Evolutionary conservation across 768 basidiomycete genomes (phyloP).

Genomic region (Xerocomellus chrysenteron): DNA sequence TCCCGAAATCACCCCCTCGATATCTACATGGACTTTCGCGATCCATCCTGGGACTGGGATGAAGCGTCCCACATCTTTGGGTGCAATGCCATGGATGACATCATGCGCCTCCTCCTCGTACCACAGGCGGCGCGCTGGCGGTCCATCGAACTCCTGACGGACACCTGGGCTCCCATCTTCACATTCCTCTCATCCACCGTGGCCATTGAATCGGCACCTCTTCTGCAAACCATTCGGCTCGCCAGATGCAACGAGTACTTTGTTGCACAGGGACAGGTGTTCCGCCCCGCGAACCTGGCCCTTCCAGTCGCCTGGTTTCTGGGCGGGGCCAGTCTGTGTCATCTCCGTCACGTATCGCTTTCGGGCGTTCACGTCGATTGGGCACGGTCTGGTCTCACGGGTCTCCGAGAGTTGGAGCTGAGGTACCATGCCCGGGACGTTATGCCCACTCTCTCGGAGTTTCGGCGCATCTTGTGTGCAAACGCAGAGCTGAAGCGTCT

Average conservation of each 20-base stretch:
- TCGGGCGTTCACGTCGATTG: slow-evolving; percentile 62
- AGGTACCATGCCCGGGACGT: slow-evolving; percentile 58
- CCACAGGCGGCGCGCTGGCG: slow-evolving; percentile 49
- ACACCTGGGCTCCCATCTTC: slow-evolving; percentile 61
- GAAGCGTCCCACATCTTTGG: slow-evolving; percentile 43
- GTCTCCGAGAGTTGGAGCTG: slow-evolving; percentile 49
- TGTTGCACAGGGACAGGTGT: slow-evolving; percentile 42
- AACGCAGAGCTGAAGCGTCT: slow-evolving; percentile 43
- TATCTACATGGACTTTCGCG: slow-evolving; percentile 57
- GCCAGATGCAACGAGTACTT: slow-evolving; percentile 61
- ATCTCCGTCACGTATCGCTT: slow-evolving; percentile 44
- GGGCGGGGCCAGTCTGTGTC: slow-evolving; percentile 29
- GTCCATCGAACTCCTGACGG: slow-evolving; percentile 49
- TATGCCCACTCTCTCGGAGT: slow-evolving; percentile 51
- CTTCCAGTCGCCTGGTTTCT: slow-evolving; percentile 44
- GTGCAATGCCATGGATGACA: slow-evolving; percentile 42
- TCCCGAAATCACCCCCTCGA: slow-evolving; percentile 48
- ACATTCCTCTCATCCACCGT: slow-evolving; percentile 46
- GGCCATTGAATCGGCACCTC: slow-evolving; percentile 33
- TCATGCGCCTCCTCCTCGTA: slow-evolving; percentile 47
- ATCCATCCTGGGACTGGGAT: slow-evolving; percentile 56
- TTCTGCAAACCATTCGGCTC: slow-evolving; percentile 43
- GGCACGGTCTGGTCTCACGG: slow-evolving; percentile 39
- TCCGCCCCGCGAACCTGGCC: slow-evolving; percentile 42
- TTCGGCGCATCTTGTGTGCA: slow-evolving; percentile 40